Base-by-base conservation (phyloP, 176 grass and related monocot genomes). In the Poa annua region DNA sequence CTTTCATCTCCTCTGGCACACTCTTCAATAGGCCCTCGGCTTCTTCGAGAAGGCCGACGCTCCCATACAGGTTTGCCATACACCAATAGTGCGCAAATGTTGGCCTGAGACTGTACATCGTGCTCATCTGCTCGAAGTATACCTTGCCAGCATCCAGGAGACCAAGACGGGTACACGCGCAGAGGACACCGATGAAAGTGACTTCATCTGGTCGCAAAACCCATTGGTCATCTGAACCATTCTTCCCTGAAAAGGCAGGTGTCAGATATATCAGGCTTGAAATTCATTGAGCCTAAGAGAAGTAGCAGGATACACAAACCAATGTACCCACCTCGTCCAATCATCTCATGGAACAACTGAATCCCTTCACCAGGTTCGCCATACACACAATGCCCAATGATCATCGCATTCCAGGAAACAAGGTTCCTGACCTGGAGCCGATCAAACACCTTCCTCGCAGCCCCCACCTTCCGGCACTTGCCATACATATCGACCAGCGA, bases 1-100 rank as follows among this genome's bases (percentile, higher is more conserved):
- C 67, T 69, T 88, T 87, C 39, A 84, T 16, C 57, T 95, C 88
- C 19, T 84, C 87, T 7, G 90, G 87, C 38, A 88, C 82, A 15
- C 41, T 59, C 63, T 20, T 77, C 81, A 93, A 57, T 20, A 90
- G 15, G 24, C 51, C 24, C 59, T 76, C 82, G 0, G 78, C 85
- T 71, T 93, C 85, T 76, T 88, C 72, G 24, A 86, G 42, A 79
- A 90, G 84, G 3, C 88, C 88, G 64, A 85, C 81, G 59, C 82
- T 83, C 7, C 83, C 85, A 86, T 88, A 92, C 3, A 90, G 84
- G 72, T 95, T 92, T 12, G 90, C 92, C 89, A 95, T 84, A 62
- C 92, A 95, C 92, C 92, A 95, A 67, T 86, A 90, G 81, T 95
- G 90, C 0, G 90, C 88, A 64, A 95, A 95, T 68, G 88, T 86